Evolutionary conservation across 352 stramenopile genomes (phyloP), one percentile per base, ranked within the genome.

Genomic region (Elongisporangium senticosum): DNA sequence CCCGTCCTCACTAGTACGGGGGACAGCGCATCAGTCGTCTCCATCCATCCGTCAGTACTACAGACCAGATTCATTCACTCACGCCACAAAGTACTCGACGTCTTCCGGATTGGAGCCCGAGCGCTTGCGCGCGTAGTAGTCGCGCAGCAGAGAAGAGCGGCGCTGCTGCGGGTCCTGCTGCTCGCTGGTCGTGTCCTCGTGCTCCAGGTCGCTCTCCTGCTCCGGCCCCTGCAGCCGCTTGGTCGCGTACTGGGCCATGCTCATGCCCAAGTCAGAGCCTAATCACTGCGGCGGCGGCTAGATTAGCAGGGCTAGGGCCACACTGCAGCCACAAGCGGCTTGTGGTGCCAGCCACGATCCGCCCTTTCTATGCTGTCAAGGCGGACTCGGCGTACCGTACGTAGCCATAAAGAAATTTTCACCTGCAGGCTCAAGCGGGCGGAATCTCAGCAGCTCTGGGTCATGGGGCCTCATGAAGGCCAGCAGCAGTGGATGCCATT

Each of bases 1-100:
- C 13, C 83, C 79, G 54, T 89, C 83, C 47, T 89, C 78, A 7
- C 83, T 92, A 49, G 49, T 15, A 53, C 7, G 11, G 33, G 33
- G 33, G 33, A 17, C 2, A 43, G 33, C 33, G 33, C 2, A 17
- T 43, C 49, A 22, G 49, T 53, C 49, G 48, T 52, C 48, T 37
- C 26, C 26, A 37, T 43, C 33, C 33, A 0, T 43, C 33, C 15
- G 33, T 43, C 24, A 20, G 28, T 7, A 51, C 2, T 15, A 1
- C 14, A 22, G 20, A 33, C 11, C 22, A 23, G n/a, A 22, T 15
- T 49, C 53, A 22, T 15, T 49, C 53, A 58, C 19, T 8, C n/a
- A 11, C n/a, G 15, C 50, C 17, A 55, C 7, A 49, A 48, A 43
- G 33, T 43, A 43, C 33, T 43, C 33, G 33, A 43, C 33, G 33